These are phyloP conservation scores for Choiromyces venosus DNA, from an alignment of 495 filamentous ascomycete genomes.

Conservation along the genomic window DNA sequence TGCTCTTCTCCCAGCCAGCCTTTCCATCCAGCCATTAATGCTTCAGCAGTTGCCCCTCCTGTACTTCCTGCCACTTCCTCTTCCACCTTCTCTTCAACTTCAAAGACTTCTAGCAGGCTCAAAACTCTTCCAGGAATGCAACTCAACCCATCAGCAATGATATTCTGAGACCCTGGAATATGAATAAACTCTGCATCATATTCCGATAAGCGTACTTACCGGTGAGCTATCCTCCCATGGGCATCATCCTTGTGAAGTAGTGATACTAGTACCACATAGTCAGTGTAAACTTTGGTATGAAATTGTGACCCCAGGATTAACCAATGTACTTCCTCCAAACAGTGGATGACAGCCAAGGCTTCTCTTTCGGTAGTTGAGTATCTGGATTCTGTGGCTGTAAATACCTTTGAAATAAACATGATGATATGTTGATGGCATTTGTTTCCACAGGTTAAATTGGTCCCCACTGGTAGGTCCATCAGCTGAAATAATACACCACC, in stretches of 20 bases:
- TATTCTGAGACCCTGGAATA: constrained; percentile 1
- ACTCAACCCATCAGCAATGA: not conserved
- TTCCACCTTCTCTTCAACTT: not conserved
- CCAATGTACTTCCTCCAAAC: constrained; percentile 5
- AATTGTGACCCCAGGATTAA: constrained; percentile 1
- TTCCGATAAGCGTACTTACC: not conserved
- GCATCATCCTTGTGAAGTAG: constrained; percentile 5
- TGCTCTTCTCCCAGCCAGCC: not conserved
- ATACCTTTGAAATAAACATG: constrained; percentile 9
- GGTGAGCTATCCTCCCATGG: not conserved
- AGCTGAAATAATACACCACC: constrained; percentile 11
- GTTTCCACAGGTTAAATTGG: not conserved
- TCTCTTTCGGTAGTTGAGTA: constrained; percentile 7
- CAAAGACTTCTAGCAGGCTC: too few species aligned
- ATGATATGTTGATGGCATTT: not conserved
- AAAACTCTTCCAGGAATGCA: too few species aligned
- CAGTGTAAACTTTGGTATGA: constrained; percentile 8
- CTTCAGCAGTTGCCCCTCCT: not conserved
- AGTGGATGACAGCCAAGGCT: constrained; percentile 3
- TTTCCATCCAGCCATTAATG: not conserved
- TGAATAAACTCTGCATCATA: not conserved
- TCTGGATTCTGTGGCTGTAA: not conserved
- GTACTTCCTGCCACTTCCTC: not conserved
- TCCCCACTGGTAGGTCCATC: not conserved
- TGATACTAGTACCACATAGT: not conserved